Conservation (phyloP, 176 grass and related monocot species). For the Sorghum bicolor region DNA sequence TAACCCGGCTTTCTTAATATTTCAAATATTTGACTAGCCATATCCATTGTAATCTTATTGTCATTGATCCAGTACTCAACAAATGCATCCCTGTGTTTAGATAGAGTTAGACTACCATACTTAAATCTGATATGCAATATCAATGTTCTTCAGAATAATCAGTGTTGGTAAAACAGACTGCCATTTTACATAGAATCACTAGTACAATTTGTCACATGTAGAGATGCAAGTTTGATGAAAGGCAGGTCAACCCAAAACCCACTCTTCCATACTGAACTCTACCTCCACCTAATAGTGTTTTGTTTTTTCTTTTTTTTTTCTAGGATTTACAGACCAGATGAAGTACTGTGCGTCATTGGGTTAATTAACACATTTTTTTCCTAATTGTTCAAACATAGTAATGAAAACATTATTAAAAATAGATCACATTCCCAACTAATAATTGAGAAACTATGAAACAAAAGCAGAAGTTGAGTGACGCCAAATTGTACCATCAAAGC, state of each 20-base stretch:
- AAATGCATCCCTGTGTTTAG: constrained; percentile 79
- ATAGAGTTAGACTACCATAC: constrained; percentile 9
- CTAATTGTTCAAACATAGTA: not conserved
- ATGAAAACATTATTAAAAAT: not conserved
- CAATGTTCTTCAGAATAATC: not conserved
- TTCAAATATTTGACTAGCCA: constrained; percentile 82
- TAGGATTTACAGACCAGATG: not conserved
- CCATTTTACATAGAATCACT: not conserved
- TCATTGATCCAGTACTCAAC: constrained; percentile 92
- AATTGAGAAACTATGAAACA: constrained; percentile 25
- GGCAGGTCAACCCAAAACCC: not conserved
- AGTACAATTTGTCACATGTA: not conserved
- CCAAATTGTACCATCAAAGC: not conserved
- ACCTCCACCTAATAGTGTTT: not conserved
- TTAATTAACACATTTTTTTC: not conserved
- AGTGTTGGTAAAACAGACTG: not conserved
- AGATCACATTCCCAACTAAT: not conserved
- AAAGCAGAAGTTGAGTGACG: not conserved
- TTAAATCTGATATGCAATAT: constrained; percentile 13
- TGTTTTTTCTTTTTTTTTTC: not conserved
- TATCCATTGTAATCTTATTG: constrained; percentile 93
- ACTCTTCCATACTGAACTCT: not conserved
- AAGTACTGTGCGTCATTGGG: not conserved
- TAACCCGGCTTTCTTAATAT: constrained; percentile 72
- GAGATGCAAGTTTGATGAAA: not conserved